Evolutionary conservation across 306 rosid species (phyloP).

Genomic region (Cyamopsis tetragonoloba): DNA sequence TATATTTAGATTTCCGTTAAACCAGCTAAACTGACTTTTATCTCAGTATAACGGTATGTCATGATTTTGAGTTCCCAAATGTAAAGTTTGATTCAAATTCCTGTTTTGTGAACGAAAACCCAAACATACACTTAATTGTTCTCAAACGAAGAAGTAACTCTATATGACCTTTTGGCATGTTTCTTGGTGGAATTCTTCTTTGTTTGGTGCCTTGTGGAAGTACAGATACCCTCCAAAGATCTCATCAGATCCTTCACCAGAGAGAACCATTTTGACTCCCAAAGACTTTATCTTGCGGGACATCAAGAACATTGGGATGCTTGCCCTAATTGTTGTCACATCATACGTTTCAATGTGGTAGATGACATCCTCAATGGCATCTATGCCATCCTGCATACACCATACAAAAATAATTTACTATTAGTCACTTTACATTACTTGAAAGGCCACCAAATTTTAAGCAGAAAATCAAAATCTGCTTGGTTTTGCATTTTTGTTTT

Average conservation of each 20-base stretch:
- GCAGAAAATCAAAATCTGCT: too few species aligned
- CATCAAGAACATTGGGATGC: conserved; percentile 92
- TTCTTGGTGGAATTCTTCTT: conserved; percentile 84
- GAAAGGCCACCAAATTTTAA: background rate
- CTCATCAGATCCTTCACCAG: conserved; percentile 95
- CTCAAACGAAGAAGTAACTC: background rate
- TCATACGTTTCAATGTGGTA: conserved; percentile 81
- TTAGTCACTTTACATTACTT: background rate
- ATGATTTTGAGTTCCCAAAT: too few species aligned
- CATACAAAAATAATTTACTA: background rate
- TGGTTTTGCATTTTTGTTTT: too few species aligned
- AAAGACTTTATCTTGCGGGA: conserved; percentile 74
- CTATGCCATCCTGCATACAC: conserved; percentile 65
- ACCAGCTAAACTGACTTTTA: too few species aligned
- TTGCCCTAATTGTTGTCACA: conserved; percentile 78
- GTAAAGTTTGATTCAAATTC: too few species aligned
- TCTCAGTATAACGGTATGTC: too few species aligned
- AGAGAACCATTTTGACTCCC: conserved; percentile 81
- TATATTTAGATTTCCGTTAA: too few species aligned
- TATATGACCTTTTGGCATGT: conserved; percentile 71
- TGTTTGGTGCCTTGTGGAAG: conserved; percentile 91
- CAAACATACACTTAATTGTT: too few species aligned
- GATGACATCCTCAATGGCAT: conserved; percentile 85
- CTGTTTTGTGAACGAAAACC: too few species aligned
- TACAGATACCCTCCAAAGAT: conserved; percentile 84